These are phyloP conservation scores for Dryas alaskensis DNA, from an alignment of 306 rosid species.

Conservation along the genomic window DNA sequence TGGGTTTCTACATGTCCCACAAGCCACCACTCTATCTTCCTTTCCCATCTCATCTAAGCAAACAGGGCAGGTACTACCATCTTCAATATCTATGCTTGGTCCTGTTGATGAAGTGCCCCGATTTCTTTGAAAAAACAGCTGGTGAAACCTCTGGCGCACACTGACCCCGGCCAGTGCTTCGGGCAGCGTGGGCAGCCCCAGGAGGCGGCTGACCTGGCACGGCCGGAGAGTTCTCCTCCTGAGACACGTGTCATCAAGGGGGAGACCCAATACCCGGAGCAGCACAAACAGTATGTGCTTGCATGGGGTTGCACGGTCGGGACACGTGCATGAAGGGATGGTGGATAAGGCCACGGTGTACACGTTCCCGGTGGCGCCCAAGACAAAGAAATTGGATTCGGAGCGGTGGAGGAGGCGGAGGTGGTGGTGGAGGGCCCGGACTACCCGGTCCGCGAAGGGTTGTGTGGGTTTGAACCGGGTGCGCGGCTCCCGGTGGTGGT, in stretches of 20 bases:
- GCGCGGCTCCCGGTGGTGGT: conserved; percentile 16
- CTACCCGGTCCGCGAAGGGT: conserved; percentile 57
- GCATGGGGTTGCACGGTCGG: conserved; percentile 76
- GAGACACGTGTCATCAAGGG: conserved; percentile 53
- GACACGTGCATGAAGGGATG: conserved; percentile 76
- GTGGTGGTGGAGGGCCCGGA: conserved; percentile 71
- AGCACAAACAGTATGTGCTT: conserved; percentile 77
- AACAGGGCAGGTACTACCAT: conserved; percentile 63
- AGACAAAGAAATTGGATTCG: conserved; percentile 57
- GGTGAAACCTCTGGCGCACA: conserved; percentile 57
- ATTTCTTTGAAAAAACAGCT: conserved; percentile 30
- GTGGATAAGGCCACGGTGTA: conserved; percentile 54
- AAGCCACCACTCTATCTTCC: conserved; percentile 57
- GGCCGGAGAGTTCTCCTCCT: conserved; percentile 53
- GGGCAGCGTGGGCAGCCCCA: conserved; percentile 38
- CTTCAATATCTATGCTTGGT: conserved; percentile 39
- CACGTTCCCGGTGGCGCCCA: conserved; percentile 84
- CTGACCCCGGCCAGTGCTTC: conserved; percentile 53
- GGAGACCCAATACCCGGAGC: conserved; percentile 58
- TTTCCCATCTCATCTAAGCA: conserved; percentile 75
- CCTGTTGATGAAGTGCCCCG: background rate
- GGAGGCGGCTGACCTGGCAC: conserved; percentile 50
- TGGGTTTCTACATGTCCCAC: conserved; percentile 68
- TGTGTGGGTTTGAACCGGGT: conserved; percentile 46
- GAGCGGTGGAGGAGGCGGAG: conserved; percentile 77